phyloP scores from a whole-genome alignment of 1,284 basidiomycete genomes.

The Cutaneotrichosporon sp. region DNA sequence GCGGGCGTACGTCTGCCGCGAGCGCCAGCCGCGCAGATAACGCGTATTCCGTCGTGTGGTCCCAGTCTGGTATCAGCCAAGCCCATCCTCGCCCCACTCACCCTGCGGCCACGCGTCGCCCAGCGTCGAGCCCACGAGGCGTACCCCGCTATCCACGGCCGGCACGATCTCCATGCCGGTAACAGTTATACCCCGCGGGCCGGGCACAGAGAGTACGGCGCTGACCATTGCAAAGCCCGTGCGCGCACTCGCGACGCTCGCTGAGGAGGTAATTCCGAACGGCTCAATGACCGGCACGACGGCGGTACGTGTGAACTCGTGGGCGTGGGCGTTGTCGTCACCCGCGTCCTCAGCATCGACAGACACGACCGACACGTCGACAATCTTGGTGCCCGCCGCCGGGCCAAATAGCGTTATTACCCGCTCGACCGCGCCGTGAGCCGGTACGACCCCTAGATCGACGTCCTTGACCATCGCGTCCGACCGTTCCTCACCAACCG shows the following conservation, averaged over 20 bases:
- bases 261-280: slow-evolving; percentile 21
- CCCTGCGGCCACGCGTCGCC: slow-evolving; percentile 14
- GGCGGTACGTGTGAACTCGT: slow-evolving; percentile 12
- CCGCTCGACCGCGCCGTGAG: slow-evolving; percentile 10
- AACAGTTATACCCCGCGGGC: slow-evolving; percentile 1
- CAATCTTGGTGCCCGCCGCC: slow-evolving; percentile 17
- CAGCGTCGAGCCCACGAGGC: slow-evolving; percentile 13
- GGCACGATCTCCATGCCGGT: neutral
- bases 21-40: slow-evolving; percentile 22
- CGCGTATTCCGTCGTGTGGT: slow-evolving; percentile 12
- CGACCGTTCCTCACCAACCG: slow-evolving; percentile 15
- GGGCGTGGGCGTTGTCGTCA: slow-evolving; percentile 22
- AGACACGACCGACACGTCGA: slow-evolving; percentile 30
- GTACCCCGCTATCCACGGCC: slow-evolving; percentile 10
- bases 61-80: slow-evolving; percentile 3
- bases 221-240: slow-evolving; percentile 2
- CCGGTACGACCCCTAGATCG: slow-evolving; percentile 21
- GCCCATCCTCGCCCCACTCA: slow-evolving; percentile 2
- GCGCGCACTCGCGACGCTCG: neutral
- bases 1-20: neutral
- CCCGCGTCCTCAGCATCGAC: neutral
- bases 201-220: slow-evolving; percentile 6
- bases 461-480: slow-evolving; percentile 24
- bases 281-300: slow-evolving; percentile 32
- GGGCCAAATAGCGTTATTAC: slow-evolving; percentile 19